Evolutionary conservation across 768 basidiomycete genomes (phyloP).

Genomic region (Tubosaeta sp.): DNA sequence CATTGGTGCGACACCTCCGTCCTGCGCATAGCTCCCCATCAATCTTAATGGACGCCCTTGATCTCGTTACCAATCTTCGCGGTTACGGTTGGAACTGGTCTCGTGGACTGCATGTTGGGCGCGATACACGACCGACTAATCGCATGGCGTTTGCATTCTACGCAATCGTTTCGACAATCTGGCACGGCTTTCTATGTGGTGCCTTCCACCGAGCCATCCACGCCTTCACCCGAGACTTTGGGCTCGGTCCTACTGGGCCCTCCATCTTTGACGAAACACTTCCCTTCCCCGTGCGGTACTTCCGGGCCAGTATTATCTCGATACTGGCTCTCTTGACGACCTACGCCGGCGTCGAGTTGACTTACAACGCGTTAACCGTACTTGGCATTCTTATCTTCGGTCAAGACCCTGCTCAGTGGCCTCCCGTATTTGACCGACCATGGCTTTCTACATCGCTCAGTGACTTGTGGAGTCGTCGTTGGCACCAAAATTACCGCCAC

Average conservation of each 20-base stretch:
- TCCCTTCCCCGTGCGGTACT: slow-evolving; percentile 26
- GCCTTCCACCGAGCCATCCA: slow-evolving; percentile 44
- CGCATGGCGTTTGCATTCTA: slow-evolving; percentile 33
- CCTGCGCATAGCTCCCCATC: not conserved
- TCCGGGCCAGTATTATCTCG: slow-evolving; percentile 41
- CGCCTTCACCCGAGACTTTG: slow-evolving; percentile 36
- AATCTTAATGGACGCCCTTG: slow-evolving; percentile 37
- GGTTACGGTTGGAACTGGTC: slow-evolving; percentile 62
- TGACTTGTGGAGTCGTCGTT: not conserved
- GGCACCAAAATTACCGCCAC: not conserved
- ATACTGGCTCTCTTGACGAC: slow-evolving; percentile 40
- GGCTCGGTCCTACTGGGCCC: slow-evolving; percentile 16
- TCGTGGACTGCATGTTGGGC: slow-evolving; percentile 21
- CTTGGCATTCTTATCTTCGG: not conserved
- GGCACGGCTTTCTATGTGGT: slow-evolving; percentile 41
- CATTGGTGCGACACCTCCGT: slow-evolving; percentile 10
- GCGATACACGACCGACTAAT: slow-evolving; percentile 39
- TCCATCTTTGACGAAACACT: slow-evolving; percentile 31
- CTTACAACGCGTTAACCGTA: not conserved
- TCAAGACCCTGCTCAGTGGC: slow-evolving; percentile 2
- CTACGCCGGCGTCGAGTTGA: slow-evolving; percentile 40
- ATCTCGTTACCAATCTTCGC: slow-evolving; percentile 51
- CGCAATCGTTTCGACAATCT: slow-evolving; percentile 32
- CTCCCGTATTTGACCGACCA: not conserved
- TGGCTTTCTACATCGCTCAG: not conserved